Evolutionary conservation across 2,329 filamentous ascomycete genomes (phyloP), one percentile per base, ranked within the genome.

Genomic region (Calcarisporium arbuscula): DNA sequence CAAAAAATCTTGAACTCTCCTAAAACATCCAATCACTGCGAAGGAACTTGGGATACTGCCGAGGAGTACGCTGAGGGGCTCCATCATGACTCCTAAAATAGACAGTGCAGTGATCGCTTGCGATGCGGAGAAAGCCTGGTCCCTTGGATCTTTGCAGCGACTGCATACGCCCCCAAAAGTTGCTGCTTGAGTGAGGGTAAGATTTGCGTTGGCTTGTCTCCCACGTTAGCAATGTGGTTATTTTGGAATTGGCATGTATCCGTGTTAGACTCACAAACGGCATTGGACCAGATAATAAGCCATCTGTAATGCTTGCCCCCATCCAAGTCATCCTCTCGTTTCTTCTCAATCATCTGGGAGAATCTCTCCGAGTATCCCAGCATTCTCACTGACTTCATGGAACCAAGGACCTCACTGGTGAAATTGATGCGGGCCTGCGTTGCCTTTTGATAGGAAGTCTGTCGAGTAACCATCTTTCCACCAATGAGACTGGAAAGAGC

Each of bases 361-460:
- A 57, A 54, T 8, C 40, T 41, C 16, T 56, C 50, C 2, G 54
- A 46, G 7, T 51, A 43, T 0, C 55, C 55, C 2, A 57, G 43
- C 53, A 59, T 58, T 31, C 60, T 59, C n/a, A 57, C 47, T 1
- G 51, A 42, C 12, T 58, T 58, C 18, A 58, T 51, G 1, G 52
- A 56, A 4, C 50, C 39, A 6, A 59, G 37, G 3, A 56, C 46
- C 18, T 57, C 50, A 0, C 54, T 51, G 1, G 53, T 59, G 11
- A 58, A 49, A 15, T 56, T 57, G 28, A 58, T 56, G 5, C 56
- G 52, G 9, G 44, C 43, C 16, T 58, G 54, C 1, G 52, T 56
- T n/a, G 54, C 48, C 8, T 57, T 49, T 30, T 54, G 55, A 32
- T 54, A 58, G 7, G 39, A 32, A 3, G 45, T 54, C n/a, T 54